phyloP scores from a whole-genome alignment of 768 basidiomycete species.

The Phaeotremella fagi region DNA sequence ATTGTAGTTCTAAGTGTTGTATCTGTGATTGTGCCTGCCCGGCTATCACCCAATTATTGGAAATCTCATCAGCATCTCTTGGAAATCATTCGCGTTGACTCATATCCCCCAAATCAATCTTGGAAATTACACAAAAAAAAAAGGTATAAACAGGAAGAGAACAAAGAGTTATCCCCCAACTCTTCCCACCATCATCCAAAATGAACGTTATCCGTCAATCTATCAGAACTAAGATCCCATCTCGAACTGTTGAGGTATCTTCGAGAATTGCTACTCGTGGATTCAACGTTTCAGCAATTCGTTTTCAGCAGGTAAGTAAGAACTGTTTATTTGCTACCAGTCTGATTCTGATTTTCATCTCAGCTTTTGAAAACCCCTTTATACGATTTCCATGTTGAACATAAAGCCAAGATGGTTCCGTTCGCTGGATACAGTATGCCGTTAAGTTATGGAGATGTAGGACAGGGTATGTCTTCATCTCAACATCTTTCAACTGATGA shows the following conservation, averaged over 20 bases:
- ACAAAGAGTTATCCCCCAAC: too few species aligned
- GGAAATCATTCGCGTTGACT: too few species aligned
- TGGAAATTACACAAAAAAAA: too few species aligned
- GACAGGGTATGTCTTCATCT: slow-evolving; percentile 59
- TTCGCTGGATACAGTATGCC: slow-evolving; percentile 98
- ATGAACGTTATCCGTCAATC: neutral
- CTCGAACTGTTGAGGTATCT: neutral
- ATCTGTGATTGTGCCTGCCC: too few species aligned
- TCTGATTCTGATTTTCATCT: neutral
- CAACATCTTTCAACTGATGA: neutral
- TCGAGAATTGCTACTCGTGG: neutral
- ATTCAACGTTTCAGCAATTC: neutral
- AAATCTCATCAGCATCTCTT: too few species aligned
- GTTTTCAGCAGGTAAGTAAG: neutral
- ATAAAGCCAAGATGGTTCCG: slow-evolving; percentile 88
- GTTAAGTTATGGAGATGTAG: slow-evolving; percentile 71
- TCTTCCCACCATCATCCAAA: neutral
- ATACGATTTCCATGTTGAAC: slow-evolving; percentile 75
- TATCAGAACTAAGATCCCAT: neutral
- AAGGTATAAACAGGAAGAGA: too few species aligned
- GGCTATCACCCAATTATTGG: too few species aligned
- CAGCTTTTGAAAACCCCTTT: slow-evolving; percentile 65
- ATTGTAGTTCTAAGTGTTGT: neutral
- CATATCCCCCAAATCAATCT: too few species aligned
- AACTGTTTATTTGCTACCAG: neutral